A percentile compares a stretch with the other conserved stretches of the same genome.
phyloP scores from a whole-genome alignment of 306 rosid genomes.

The Vicia faba region DNA sequence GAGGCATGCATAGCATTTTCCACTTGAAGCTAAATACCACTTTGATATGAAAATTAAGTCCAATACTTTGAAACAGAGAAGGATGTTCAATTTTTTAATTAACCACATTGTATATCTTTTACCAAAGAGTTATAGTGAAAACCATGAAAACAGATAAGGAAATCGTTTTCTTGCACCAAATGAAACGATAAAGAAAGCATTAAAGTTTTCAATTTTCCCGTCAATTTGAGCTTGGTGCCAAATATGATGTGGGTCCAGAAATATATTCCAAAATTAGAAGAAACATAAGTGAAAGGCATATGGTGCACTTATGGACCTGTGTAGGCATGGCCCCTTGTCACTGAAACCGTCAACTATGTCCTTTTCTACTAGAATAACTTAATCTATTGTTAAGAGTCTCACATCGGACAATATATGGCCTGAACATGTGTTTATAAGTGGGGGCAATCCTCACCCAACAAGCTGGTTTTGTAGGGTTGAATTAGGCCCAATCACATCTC shows the following conservation, averaged over 20 bases:
- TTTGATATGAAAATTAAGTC: slow-evolving; percentile 9
- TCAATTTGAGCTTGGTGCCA: slow-evolving; percentile 26
- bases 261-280: slow-evolving; percentile 37
- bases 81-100: background rate
- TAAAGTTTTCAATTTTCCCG: slow-evolving; percentile 17
- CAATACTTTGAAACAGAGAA: slow-evolving; percentile 6
- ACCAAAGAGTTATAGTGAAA: background rate
- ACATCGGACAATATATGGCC: no score
- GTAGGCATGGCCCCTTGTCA: slow-evolving; percentile 39
- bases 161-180: background rate
- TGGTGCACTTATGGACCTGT: slow-evolving; percentile 17
- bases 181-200: background rate
- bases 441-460: no score
- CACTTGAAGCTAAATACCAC: slow-evolving; percentile 13
- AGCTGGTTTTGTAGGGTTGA: no score
- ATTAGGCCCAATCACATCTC: no score
- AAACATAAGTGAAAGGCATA: slow-evolving; percentile 23
- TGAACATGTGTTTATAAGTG: no score
- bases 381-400: no score
- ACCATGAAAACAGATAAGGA: background rate
- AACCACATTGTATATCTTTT: background rate
- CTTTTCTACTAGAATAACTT: slow-evolving; percentile 41
- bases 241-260: slow-evolving; percentile 38
- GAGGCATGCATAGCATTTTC: background rate
- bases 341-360: slow-evolving; percentile 39